These are phyloP conservation scores for Wallacemonas sp. DNA, from an alignment of 208 protist species.

Conservation along the genomic window DNA sequence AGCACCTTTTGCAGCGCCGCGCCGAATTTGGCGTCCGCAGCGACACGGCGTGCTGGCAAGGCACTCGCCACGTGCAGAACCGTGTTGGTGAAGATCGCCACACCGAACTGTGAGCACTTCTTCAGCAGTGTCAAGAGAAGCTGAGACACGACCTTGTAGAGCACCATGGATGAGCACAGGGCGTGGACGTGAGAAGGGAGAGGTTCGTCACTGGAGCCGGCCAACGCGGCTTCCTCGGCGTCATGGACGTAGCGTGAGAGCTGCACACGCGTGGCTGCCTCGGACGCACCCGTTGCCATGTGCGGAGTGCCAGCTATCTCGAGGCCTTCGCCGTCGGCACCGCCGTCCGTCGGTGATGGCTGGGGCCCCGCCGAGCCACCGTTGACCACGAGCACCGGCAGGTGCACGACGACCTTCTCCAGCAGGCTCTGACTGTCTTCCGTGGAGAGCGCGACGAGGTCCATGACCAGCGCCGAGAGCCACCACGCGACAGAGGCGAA, in stretches of 20 bases:
- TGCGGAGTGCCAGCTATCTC: too few relatives aligned
- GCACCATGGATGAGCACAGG: neutral
- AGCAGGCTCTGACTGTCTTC: constrained; percentile 37
- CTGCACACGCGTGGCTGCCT: neutral
- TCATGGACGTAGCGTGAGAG: neutral
- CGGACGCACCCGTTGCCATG: neutral
- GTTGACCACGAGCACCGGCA: constrained; percentile 26
- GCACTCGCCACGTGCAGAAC: constrained; percentile 57
- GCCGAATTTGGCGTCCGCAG: constrained; percentile 31
- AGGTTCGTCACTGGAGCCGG: constrained; percentile 2
- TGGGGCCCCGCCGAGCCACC: too few relatives aligned
- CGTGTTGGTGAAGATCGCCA: constrained; percentile 19
- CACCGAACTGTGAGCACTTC: constrained; percentile 41
- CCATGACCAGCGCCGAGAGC: constrained; percentile 47
- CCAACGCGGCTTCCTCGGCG: neutral
- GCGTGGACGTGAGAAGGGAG: neutral
- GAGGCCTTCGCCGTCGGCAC: neutral
- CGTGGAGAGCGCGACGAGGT: constrained; percentile 41
- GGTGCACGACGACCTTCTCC: constrained; percentile 42
- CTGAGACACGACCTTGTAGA: constrained; percentile 30
- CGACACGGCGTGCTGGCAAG: constrained; percentile 20
- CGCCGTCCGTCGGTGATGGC: neutral
- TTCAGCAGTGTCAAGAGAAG: constrained; percentile 51
- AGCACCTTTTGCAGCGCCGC: constrained; percentile 30
- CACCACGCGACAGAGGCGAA: constrained; percentile 46